Base-by-base conservation (phyloP, 768 basidiomycete genomes). In the Porphyrellus cyaneotinctus region DNA sequence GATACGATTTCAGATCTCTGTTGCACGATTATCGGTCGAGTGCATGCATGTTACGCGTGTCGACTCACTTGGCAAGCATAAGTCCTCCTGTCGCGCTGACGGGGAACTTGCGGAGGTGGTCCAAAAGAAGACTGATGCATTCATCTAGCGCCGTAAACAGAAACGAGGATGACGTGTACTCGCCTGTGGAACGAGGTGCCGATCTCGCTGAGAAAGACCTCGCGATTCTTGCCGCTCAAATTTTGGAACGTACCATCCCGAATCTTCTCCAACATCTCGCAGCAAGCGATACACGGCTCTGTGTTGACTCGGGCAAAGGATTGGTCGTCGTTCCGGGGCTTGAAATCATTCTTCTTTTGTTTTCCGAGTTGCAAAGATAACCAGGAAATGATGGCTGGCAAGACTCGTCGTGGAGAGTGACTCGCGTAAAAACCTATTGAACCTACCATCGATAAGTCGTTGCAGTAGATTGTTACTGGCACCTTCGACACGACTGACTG, bases 261-360 rank as follows among this genome's bases (percentile, higher is more conserved):
- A 43, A 95, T 83, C 60, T 82, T 88, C 58, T 90, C 89, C 46
- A 99, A 72, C 30, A 78, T 79, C 17, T 95, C 92, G 63, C 95
- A 95, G 60, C 89, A 92, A 2, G 83, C 77, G 17, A 84, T 64
- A 65, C 94, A 97, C 0, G 97, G 94, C 58, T 97, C 95, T 0
- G 97, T 98, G 64, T 92, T 97, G 24, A 91, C 91, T 20, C 93
- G 76, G 4, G 93, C 91, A 68, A 97, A 98, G 0, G 94, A 94
- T 22, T 94, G 70, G 60, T 98, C 95, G 64, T 99, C 97, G 60
- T 97, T 94, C 33, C 88, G 83, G 12, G 97, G 97, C 69, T 95
- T 97, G 74, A 97, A 99, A 67, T 99, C 97, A 45, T 83, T 88
- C 63, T 87, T 88, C 75, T 97, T 97, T 68, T 99, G 97, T 68